Base-by-base conservation (phyloP, 345 rosid genomes). In the Bruguiera gymnorhiza region DNA sequence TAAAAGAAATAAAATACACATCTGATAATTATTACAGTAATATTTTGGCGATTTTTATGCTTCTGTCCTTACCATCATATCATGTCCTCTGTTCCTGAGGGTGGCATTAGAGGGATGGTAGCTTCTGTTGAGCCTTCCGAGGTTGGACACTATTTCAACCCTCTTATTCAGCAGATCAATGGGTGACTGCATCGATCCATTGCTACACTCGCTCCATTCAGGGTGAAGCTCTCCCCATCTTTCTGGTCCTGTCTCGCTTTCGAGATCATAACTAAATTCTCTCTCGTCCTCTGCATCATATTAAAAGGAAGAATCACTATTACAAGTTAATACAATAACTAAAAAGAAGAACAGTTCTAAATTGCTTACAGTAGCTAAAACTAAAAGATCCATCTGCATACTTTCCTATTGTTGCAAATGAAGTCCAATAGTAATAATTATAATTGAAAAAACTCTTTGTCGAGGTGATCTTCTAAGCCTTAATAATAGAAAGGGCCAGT, bases 181-280 rank as follows among this genome's bases (percentile, higher is more conserved):
- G 0, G 97, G 98, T 50, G 98, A 93, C 64, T 93, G 97, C 88
- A 86, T 80, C 11, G 74, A n/a, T 74, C 97, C 98, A 57, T 77
- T 82, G 34, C 75, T 61, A 21, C 98, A 93, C 26, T 60, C 21
- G 16, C 65, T 11, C 96, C 97, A 93, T 10, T 87, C 80, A 2
- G 79, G 76, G 63, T 79, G 78, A 24, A 90, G 34, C 24, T 76
- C 73, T 29, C 98, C 98, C 97, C 98, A 93, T 36, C 62, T 48
- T 1, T 50, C 55, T 2, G 98, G 96, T 1, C 98, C 97, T 2
- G 27, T 76, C 13, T 65, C 81, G 15, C 76, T 52, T 18, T 70
- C 63, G 30, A 16, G 20, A 3, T 66, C 27, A 56, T 89, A 94
- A 79, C 50, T 73, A 62, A 91, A 94, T 16, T 88, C 91, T 8